Conservation (phyloP, 1,284 basidiomycete genomes). For the Pseudozyma sp. region DNA sequence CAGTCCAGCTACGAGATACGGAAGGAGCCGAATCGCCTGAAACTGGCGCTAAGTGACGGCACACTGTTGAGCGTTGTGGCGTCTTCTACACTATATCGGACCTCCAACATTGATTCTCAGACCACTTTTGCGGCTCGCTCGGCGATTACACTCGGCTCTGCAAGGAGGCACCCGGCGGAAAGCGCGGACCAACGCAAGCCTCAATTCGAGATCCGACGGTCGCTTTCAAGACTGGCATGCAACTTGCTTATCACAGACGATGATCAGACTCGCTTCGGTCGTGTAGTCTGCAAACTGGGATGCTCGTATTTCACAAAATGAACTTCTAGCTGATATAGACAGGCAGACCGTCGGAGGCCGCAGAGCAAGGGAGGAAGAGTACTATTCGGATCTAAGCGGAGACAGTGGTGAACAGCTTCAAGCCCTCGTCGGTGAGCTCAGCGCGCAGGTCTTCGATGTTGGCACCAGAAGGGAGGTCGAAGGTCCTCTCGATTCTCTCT, state of each 20-base stretch:
- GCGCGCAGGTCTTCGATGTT: slow-evolving; percentile 40
- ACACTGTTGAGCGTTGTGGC: too few relatives aligned
- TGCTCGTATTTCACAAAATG: neutral
- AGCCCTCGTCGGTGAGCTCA: slow-evolving; percentile 42
- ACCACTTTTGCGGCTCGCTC: neutral
- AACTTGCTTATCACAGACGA: neutral
- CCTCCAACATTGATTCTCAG: slow-evolving; percentile 5
- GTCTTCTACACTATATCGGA: neutral
- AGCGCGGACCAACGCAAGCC: neutral
- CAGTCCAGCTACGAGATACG: too few relatives aligned
- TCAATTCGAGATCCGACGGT: neutral
- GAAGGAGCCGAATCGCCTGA: too few relatives aligned
- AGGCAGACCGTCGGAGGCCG: neutral
- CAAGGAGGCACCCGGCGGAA: neutral
- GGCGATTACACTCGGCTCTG: neutral
- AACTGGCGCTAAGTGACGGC: too few relatives aligned
- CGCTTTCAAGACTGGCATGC: neutral
- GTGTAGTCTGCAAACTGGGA: slow-evolving; percentile 3
- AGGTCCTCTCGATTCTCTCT: slow-evolving; percentile 30
- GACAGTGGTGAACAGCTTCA: slow-evolving; percentile 49
- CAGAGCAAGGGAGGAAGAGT: neutral
- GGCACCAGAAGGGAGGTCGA: slow-evolving; percentile 38
- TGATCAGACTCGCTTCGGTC: too few relatives aligned
- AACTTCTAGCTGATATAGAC: neutral
- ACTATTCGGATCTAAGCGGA: slow-evolving; percentile 9